A percentile compares a stretch with the other conserved stretches of the same genome.
phyloP scores from a whole-genome alignment of 2,329 filamentous ascomycete genomes.

The Xylaria sp. region DNA sequence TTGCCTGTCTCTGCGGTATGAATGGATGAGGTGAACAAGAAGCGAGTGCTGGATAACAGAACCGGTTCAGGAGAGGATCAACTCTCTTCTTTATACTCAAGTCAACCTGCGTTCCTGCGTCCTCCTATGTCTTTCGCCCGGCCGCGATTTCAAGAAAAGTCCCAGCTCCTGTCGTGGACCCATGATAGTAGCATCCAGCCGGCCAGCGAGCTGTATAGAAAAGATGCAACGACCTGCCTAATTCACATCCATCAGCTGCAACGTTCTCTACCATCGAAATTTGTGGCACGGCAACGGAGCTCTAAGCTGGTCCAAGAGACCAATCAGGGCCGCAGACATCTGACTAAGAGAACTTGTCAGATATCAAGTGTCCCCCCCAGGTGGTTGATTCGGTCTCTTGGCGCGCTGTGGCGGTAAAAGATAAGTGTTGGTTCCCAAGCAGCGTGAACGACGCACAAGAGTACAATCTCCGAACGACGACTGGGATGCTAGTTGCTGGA shows the following conservation, averaged over 20 bases:
- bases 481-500: slow-evolving; percentile 21
- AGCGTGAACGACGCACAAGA: slow-evolving; percentile 14
- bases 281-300: slow-evolving; percentile 30
- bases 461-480: slow-evolving; percentile 27
- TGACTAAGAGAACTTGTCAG: slow-evolving; percentile 28
- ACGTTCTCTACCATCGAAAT: slow-evolving; percentile 29
- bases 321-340: slow-evolving; percentile 28
- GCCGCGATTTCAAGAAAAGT: not conserved
- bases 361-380: slow-evolving; percentile 27
- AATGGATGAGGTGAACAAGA: slow-evolving; percentile 22
- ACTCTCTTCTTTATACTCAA: slow-evolving; percentile 31
- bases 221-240: slow-evolving; percentile 36
- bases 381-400: slow-evolving; percentile 27
- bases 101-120: slow-evolving; percentile 5
- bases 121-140: not conserved
- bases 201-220: slow-evolving; percentile 18
- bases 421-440: slow-evolving; percentile 28
- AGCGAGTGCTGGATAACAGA: slow-evolving; percentile 17
- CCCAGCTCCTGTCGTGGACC: slow-evolving; percentile 23
- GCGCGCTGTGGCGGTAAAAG: slow-evolving; percentile 24
- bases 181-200: slow-evolving; percentile 27
- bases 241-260: slow-evolving; percentile 35
- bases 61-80: slow-evolving; percentile 28
- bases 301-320: slow-evolving; percentile 16
- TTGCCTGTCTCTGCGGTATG: slow-evolving; percentile 26